Percentiles rank a stretch among this genome's conserved stretches.
These are phyloP conservation scores for Fusarium protoensiforme DNA, from an alignment of 2,329 filamentous ascomycete genomes.

Conservation along the genomic window DNA sequence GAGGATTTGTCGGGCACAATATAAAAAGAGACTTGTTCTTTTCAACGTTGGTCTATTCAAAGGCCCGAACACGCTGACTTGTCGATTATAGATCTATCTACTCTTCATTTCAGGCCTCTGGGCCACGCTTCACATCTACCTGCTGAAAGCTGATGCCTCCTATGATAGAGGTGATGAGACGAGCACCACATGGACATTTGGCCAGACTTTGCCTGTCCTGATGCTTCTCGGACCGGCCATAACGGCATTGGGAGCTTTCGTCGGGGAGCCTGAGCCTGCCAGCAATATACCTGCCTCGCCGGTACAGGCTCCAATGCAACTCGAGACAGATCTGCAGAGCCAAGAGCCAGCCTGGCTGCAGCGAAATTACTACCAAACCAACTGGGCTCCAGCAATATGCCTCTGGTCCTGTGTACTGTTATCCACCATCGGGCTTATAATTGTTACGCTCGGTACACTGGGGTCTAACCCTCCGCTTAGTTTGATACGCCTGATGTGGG, in stretches of 20 bases:
- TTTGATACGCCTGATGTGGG: background rate
- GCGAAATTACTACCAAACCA: background rate
- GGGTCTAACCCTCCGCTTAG: background rate
- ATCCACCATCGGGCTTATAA: background rate
- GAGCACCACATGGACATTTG: slow-evolving; percentile 8
- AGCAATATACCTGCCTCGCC: too few relatives aligned
- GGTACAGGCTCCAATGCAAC: background rate
- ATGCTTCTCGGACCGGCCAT: slow-evolving; percentile 8
- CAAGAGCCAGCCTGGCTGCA: background rate
- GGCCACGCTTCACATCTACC: background rate
- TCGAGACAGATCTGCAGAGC: background rate
- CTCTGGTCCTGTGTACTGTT: background rate
- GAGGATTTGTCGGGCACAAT: too few relatives aligned
- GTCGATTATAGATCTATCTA: background rate
- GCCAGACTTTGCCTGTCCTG: background rate
- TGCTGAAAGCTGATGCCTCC: too few relatives aligned
- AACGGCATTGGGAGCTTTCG: background rate
- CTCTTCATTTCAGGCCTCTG: background rate
- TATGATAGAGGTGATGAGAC: too few relatives aligned
- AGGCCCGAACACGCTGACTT: too few relatives aligned
- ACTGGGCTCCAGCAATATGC: background rate
- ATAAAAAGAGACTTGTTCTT: too few relatives aligned
- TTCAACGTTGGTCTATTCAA: background rate
- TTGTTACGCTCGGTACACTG: background rate
- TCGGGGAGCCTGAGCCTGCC: background rate